A percentile compares a stretch with the other conserved stretches of the same genome.
Conservation (phyloP, 1,284 basidiomycete genomes). For the Moesziomyces antarcticus region DNA sequence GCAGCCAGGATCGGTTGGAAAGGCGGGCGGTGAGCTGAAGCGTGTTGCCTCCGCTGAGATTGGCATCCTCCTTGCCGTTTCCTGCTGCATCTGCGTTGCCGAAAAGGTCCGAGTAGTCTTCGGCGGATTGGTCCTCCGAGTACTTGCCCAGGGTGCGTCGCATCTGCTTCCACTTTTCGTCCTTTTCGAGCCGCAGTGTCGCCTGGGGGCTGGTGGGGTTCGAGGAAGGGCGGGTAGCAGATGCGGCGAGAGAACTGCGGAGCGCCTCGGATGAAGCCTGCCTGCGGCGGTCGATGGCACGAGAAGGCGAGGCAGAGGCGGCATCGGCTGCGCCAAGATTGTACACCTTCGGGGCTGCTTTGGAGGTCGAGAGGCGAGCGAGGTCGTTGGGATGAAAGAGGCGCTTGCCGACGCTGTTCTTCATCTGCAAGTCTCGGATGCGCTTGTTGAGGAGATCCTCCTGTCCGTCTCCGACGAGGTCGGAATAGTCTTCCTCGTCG, state of each 20-base stretch:
- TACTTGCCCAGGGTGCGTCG: conserved; percentile 53
- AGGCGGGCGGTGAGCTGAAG: conserved; percentile 57
- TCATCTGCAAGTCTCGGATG: conserved; percentile 50
- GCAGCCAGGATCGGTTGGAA: conserved; percentile 56
- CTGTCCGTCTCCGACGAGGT: conserved; percentile 53
- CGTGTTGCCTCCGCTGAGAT: conserved; percentile 30
- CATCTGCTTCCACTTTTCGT: conserved; percentile 54
- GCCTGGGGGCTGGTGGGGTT: conserved; percentile 35
- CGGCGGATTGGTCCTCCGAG: conserved; percentile 47
- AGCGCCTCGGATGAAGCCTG: conserved; percentile 35
- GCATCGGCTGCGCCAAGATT: background rate
- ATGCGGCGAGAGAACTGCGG: conserved; percentile 27
- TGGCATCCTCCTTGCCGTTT: conserved; percentile 27
- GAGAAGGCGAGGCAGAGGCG: conserved; percentile 10
- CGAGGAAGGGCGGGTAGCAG: conserved; percentile 20
- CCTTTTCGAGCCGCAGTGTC: conserved; percentile 37
- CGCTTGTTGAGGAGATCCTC: conserved; percentile 46
- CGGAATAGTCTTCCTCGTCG: conserved; percentile 71
- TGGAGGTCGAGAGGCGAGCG: conserved; percentile 20
- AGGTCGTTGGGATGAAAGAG: conserved; percentile 60
- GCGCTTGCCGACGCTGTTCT: conserved; percentile 51
- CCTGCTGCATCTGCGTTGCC: conserved; percentile 27
- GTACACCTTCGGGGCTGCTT: conserved; percentile 1
- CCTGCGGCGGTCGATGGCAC: conserved; percentile 22
- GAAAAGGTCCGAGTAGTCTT: conserved; percentile 60